phyloP scores from a whole-genome alignment of 345 rosid genomes.

The Aethionema arabicum region DNA sequence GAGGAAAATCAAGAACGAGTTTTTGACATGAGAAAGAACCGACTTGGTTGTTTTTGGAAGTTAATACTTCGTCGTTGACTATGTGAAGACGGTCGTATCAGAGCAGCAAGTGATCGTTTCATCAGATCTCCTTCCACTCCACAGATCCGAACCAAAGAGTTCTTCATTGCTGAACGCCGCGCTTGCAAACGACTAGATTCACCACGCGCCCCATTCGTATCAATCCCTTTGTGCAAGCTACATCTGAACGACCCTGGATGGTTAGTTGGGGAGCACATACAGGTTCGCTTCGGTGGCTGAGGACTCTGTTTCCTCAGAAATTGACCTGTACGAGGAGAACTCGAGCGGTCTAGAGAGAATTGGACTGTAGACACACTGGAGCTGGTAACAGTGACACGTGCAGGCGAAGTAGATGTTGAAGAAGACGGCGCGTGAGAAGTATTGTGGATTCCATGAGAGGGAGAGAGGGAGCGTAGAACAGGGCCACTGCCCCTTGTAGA shows the following conservation, averaged over 20 bases:
- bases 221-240: constrained; percentile 55
- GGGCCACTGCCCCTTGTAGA: constrained; percentile 47
- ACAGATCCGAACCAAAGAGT: constrained; percentile 58
- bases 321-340: constrained; percentile 28
- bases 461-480: constrained; percentile 42
- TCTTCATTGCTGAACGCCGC: constrained; percentile 43
- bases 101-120: constrained; percentile 51
- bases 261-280: constrained; percentile 74
- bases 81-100: constrained; percentile 63
- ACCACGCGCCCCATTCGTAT: constrained; percentile 19
- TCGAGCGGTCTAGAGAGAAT: constrained; percentile 44
- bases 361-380: constrained; percentile 39
- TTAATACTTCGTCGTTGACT: constrained; percentile 50
- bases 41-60: constrained; percentile 50
- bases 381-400: constrained; percentile 39
- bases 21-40: constrained; percentile 47
- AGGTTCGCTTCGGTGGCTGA: constrained; percentile 41
- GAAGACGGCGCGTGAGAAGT: constrained; percentile 32
- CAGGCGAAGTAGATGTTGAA: constrained; percentile 50
- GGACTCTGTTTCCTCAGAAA: constrained; percentile 36
- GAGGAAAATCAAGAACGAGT: constrained; percentile 26
- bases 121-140: constrained; percentile 71
- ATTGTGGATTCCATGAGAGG: constrained; percentile 46
- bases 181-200: constrained; percentile 49
- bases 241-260: constrained; percentile 87